phyloP scores from a whole-genome alignment of 2,329 filamentous ascomycete species.

The Aspergillus sp. region DNA sequence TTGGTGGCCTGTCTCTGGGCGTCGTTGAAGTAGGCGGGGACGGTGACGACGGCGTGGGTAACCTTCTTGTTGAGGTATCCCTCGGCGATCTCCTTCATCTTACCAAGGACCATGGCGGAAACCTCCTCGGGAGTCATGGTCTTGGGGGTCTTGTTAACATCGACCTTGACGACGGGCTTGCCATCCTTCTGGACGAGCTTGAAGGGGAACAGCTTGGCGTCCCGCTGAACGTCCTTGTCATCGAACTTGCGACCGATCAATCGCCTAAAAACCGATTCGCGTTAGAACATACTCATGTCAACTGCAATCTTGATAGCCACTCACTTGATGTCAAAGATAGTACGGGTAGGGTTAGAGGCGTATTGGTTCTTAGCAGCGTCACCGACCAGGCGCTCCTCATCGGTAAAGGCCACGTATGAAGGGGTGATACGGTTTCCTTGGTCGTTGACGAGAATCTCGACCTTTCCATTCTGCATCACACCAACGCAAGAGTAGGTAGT shows the following conservation, averaged over 20 bases:
- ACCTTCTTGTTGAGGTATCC: conserved; percentile 58
- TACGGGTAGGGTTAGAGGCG: conserved; percentile 69
- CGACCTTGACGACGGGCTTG: conserved; percentile 76
- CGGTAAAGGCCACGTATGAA: conserved; percentile 93
- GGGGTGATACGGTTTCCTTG: conserved; percentile 96
- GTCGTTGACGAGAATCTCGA: conserved; percentile 93
- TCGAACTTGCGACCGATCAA: conserved; percentile 78
- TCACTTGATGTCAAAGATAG: conserved; percentile 80
- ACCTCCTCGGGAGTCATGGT: conserved; percentile 64
- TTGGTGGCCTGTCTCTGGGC: conserved; percentile 96
- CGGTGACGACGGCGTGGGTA: conserved; percentile 73
- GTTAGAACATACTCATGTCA: conserved; percentile 24
- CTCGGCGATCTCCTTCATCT: conserved; percentile 65
- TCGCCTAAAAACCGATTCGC: conserved; percentile 51
- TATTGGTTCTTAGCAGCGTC: conserved; percentile 97
- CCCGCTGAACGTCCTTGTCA: conserved; percentile 83
- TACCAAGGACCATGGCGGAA: conserved; percentile 61
- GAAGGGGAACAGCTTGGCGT: conserved; percentile 99
- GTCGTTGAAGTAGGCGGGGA: conserved; percentile 98
- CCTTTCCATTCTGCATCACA: conserved; percentile 93
- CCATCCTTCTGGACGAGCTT: conserved; percentile 83
- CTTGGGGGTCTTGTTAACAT: conserved; percentile 55
- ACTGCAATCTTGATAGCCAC: conserved; percentile 26
- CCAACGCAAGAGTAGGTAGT: conserved; percentile 84
- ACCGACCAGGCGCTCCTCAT: conserved; percentile 93